A percentile compares a stretch with the other conserved stretches of the same genome.
These are phyloP conservation scores for Astragalus glycyphyllos DNA, from an alignment of 306 rosid genomes.

Conservation along the genomic window DNA sequence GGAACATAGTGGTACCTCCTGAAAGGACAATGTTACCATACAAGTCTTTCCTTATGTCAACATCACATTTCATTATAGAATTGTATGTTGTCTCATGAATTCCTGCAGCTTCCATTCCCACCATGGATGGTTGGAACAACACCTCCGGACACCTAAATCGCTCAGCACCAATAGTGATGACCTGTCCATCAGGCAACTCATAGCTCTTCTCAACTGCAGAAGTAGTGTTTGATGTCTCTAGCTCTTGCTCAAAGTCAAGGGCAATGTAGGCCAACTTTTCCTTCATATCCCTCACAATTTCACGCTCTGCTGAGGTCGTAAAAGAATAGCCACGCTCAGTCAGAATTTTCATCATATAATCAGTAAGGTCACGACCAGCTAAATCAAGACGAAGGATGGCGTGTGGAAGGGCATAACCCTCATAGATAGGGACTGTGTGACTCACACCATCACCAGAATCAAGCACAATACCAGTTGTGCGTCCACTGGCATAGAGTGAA, in stretches of 20 bases:
- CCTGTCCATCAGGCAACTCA: constrained; percentile 66
- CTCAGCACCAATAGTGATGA: constrained; percentile 62
- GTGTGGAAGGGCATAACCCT: constrained; percentile 62
- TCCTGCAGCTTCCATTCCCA: constrained; percentile 64
- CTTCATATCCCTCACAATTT: constrained; percentile 67
- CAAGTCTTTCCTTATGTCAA: constrained; percentile 60
- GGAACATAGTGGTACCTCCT: constrained; percentile 66
- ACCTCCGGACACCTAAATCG: constrained; percentile 69
- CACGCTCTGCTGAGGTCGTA: constrained; percentile 64
- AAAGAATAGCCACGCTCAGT: constrained; percentile 61
- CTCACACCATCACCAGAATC: constrained; percentile 62
- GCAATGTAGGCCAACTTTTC: constrained; percentile 62
- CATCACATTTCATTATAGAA: constrained; percentile 65
- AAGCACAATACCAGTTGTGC: constrained; percentile 83
- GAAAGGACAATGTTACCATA: constrained; percentile 64
- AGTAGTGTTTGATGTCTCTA: constrained; percentile 62
- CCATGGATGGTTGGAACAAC: constrained; percentile 63
- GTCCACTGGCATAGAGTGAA: constrained; percentile 95
- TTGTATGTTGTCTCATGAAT: constrained; percentile 67
- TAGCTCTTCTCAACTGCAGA: constrained; percentile 63
- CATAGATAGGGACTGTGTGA: constrained; percentile 59
- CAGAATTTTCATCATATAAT: constrained; percentile 54
- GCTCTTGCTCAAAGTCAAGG: constrained; percentile 65
- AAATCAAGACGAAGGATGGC: constrained; percentile 61
- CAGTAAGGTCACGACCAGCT: constrained; percentile 64